Base-by-base conservation (phyloP, 2,329 filamentous ascomycete genomes). In the Daldinia sp. region DNA sequence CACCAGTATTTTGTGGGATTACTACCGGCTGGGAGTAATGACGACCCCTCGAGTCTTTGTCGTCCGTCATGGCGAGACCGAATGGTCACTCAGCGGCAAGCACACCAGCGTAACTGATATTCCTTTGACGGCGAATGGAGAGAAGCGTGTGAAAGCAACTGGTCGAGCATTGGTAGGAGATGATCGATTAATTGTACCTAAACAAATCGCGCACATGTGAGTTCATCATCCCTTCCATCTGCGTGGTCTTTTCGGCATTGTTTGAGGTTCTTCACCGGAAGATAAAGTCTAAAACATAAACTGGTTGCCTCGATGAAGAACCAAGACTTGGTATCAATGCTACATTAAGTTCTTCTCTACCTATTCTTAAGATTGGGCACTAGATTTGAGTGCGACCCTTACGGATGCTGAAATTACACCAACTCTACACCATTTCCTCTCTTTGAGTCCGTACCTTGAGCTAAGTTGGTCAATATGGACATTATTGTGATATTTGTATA, bases 71-170 rank as follows among this genome's bases (percentile, higher is more conserved):
- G 95, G 94, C 81, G 93, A 98, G 83, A 98, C 94, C 3, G 93
- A 97, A 83, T 98, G 94, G 94, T 97, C 93, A 4, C 88, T 97
- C 54, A 91, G 91, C 73, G 94, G 93, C 63, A 87, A 89, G 59
- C 93, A 98, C 81, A 98, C 95, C 0, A 92, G 94, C 58, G 86
- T 84, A 30, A 92, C 92, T n/a, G 94, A 98, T 76, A 92, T 98
- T 3, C 90, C 93, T 0, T 85, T 98, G 41, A 98, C 94, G 0
- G 82, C 86, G 57, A 92, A 93, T 77, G 95, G 95, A 59, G 92
- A 94, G 83, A 92, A 89, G 79, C 87, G 92, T 67, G 87, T 94
- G 65, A 84, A 82, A 65, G 90, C 91, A 1, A 98, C 95, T 0
- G 94, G 94, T 6, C 88, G 89, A 74, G 94, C 94, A 1, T 86